A percentile compares a stretch with the other conserved stretches of the same genome.
These are phyloP conservation scores for Asterella californica DNA, from an alignment of 225 moss, liverwort and hornwort genomes.

Conservation along the genomic window DNA sequence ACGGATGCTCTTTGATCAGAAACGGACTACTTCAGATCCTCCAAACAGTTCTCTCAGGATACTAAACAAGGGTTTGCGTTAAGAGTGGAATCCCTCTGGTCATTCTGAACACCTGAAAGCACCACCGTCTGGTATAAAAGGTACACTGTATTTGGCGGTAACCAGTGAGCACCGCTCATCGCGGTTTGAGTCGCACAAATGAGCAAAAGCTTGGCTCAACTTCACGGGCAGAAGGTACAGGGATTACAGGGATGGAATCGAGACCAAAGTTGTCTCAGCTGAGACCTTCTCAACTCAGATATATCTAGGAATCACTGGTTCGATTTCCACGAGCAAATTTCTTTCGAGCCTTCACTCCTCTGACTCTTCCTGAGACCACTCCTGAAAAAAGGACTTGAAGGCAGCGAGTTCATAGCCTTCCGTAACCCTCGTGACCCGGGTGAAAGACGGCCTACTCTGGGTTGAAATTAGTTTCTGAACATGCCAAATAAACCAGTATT, in stretches of 20 bases:
- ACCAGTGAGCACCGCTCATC: not conserved
- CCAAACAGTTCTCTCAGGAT: not conserved
- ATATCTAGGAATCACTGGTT: not conserved
- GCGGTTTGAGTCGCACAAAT: not conserved
- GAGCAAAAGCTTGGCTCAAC: not conserved
- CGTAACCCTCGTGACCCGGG: conserved; percentile 13
- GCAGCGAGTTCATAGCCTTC: conserved; percentile 11
- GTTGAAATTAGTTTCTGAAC: conserved; percentile 10
- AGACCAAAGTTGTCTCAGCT: not conserved
- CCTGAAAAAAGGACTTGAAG: conserved; percentile 21
- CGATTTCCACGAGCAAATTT: not conserved
- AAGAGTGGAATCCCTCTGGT: not conserved
- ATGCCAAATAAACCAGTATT: not conserved
- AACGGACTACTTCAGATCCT: not conserved
- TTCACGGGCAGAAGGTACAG: not conserved
- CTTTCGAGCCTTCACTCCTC: not conserved
- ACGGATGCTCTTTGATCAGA: not conserved
- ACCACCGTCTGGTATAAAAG: not conserved
- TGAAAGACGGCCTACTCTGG: conserved; percentile 3
- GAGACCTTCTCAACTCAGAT: not conserved
- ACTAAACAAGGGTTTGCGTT: not conserved
- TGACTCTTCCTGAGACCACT: conserved; percentile 9
- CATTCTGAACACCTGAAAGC: not conserved
- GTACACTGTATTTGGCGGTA: not conserved
- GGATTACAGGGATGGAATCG: not conserved